Conservation (phyloP, 495 filamentous ascomycete genomes). For the Penicillium pulvis region DNA sequence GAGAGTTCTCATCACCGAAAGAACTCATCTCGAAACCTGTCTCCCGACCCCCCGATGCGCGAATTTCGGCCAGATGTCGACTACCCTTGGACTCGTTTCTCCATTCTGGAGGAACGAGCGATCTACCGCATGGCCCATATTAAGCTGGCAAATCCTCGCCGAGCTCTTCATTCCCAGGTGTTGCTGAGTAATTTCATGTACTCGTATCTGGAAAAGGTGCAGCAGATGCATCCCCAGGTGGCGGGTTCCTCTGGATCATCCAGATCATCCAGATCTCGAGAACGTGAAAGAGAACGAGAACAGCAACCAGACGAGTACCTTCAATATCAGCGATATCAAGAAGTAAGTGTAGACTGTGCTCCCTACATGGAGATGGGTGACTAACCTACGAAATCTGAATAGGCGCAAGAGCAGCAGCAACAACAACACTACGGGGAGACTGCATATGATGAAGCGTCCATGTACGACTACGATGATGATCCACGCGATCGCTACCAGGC, state of each 20-base stretch:
- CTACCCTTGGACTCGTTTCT: constrained; percentile 94
- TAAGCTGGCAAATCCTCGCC: constrained; percentile 94
- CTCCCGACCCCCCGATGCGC: constrained; percentile 75
- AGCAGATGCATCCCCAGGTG: constrained; percentile 95
- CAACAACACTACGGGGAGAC: constrained; percentile 44
- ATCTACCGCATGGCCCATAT: constrained; percentile 99
- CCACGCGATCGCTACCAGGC: constrained; percentile 53
- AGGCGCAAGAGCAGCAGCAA: constrained; percentile 49
- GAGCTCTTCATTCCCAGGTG: constrained; percentile 91
- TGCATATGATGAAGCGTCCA: constrained; percentile 59
- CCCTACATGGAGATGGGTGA: neutral
- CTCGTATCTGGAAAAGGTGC: constrained; percentile 96
- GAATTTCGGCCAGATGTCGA: constrained; percentile 82
- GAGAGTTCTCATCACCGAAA: constrained; percentile 70
- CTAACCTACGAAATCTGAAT: constrained; percentile 14
- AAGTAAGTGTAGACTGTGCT: constrained; percentile 45
- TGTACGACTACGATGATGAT: constrained; percentile 60
- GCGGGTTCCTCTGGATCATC: constrained; percentile 61
- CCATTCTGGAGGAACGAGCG: constrained; percentile 92
- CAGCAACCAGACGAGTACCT: constrained; percentile 61
- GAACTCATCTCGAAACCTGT: constrained; percentile 71
- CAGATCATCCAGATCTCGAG: constrained; percentile 63
- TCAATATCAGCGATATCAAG: constrained; percentile 66
- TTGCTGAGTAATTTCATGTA: constrained; percentile 99
- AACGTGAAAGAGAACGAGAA: constrained; percentile 28